Evolutionary conservation across 176 grass and related monocot genomes (phyloP), one percentile per base, ranked within the genome.

Genomic region (Hordeum marinum): DNA sequence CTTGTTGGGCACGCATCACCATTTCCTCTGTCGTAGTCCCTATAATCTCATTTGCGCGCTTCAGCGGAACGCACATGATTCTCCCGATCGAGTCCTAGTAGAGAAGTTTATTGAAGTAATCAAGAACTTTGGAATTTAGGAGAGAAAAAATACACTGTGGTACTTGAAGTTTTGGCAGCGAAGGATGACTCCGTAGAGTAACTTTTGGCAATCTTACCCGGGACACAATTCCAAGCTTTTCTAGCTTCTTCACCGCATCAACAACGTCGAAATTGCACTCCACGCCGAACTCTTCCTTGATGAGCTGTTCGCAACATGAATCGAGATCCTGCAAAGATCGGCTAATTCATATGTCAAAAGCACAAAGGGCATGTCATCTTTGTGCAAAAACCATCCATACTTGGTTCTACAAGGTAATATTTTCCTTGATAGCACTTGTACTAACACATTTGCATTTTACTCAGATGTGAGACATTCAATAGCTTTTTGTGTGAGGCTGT

Each of bases 11-110:
- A 86, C 64, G 82, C 7, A 88, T 88, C 69, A 99, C 93, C 48
- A 94, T 21, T 94, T 99, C 96, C 85, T 99, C 91, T 4, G 96
- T 99, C 54, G 93, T 99, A 55, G 84, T 89, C 2, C 93, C 96
- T 37, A 99, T 99, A 58, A 99, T 94, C 40, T 99, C 96, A 73
- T 99, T 96, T 37, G 93, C 93, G 0, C 88, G 84, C 84, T 94
- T 99, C 84, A 99, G 68, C 1, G 90, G 88, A 85, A 91, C 94
- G 46, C 92, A 92, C 32, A 41, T 40, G 45, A 99, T 78, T 78
- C 86, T 91, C 72, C 90, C 94, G 1, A 87, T 82, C 8, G 82
- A 91, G 84, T 99, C 97, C 97, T 99, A 85, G 73, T 31, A 79
- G 48, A 52, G 14, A 75, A 64, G 5, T 65, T 55, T n/a, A 15